Base-by-base conservation (phyloP, 2,329 filamentous ascomycete species). In the Diaporthe velutina region DNA sequence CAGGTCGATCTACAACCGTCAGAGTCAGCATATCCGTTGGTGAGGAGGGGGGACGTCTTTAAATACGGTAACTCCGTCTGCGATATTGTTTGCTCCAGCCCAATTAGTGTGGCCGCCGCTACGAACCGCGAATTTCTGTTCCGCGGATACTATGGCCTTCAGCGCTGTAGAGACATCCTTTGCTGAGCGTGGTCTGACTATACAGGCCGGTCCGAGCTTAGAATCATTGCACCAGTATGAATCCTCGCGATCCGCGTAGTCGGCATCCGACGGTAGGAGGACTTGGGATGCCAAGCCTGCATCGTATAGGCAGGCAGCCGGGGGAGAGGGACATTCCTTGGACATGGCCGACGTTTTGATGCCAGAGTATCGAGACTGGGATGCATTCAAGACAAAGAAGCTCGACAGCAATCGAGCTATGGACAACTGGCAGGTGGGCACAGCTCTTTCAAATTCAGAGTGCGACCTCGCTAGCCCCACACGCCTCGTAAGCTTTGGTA, bases 81-180 rank as follows among this genome's bases (percentile, higher is more conserved):
- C 30, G 30, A 71, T 71, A 13, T 42, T 58, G 30, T 61, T 71
- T 25, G 70, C 42, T 22, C 70, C 54, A 19, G 38, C 52, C 70
- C 70, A 71, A 3, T 13, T 35, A 3, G 54, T 71, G 28, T 71
- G 55, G 15, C 70, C 70, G 25, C 70, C 70, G 54, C 70, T 71
- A 2, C 70, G 70, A 25, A 71, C 19, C 2, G 55, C 67, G 28
- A 66, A 35, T 15, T 66, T 45, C 17, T 38, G 76, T 10, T 28
- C 54, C 13, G 70, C 38, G 19, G 35, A 15, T 19, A 60, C 54
- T 10, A 71, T 28, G 17, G 52, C 54, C 19, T 38, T 58, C 52
- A 71, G 13, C 2, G 70, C 70, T n/a, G 9, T 58, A 19, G 52
- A 35, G 12, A 71, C 70, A 25, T 71, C 52, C 12, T 71, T 17